Conservation (phyloP, 306 rosid species). For the Betula pendula region DNA sequence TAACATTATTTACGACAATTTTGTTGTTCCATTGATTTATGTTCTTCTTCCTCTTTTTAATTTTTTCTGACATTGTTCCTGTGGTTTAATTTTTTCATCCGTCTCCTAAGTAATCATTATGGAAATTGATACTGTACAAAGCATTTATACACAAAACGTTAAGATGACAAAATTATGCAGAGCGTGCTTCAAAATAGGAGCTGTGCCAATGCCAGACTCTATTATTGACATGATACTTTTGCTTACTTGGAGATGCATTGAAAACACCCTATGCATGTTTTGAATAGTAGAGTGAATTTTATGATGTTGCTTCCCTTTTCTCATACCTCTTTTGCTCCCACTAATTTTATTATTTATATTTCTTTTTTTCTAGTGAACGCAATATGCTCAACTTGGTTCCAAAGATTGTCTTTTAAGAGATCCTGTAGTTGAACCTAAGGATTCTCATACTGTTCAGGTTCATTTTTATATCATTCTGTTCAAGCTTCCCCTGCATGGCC, state of each 20-base stretch:
- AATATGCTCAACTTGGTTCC: background rate
- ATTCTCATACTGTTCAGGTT: constrained; percentile 9
- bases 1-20: background rate
- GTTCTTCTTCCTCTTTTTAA: constrained; percentile 2
- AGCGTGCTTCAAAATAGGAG: background rate
- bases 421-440: constrained; percentile 10
- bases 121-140: background rate
- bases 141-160: background rate
- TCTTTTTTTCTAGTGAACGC: background rate
- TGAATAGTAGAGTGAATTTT: too few relatives aligned
- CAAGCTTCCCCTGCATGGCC: constrained; percentile 13
- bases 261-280: too few relatives aligned
- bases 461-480: constrained; percentile 4
- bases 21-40: constrained; percentile 3
- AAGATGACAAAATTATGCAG: background rate
- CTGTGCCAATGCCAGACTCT: background rate
- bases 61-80: too few relatives aligned
- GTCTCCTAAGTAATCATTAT: constrained; percentile 8
- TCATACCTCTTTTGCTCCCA: background rate
- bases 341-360: background rate
- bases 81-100: constrained; percentile 7
- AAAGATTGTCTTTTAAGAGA: constrained; percentile 16
- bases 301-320: background rate
- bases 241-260: background rate
- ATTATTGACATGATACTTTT: background rate